Percentiles rank a stretch among this genome's conserved stretches.
phyloP scores from a whole-genome alignment of 495 filamentous ascomycete species.

The Penicillium steckii region DNA sequence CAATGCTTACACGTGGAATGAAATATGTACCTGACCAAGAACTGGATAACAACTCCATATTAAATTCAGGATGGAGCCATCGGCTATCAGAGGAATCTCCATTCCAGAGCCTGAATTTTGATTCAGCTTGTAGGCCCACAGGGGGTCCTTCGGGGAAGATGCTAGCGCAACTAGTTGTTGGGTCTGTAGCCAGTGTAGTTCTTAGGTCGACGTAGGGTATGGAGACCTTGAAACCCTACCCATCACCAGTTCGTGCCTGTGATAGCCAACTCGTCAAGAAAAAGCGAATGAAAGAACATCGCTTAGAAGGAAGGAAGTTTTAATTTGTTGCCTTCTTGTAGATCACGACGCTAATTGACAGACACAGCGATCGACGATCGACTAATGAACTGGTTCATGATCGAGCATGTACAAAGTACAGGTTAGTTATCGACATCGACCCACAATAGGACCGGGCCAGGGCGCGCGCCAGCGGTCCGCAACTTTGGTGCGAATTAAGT shows the following conservation, averaged over 20 bases:
- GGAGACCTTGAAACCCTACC: background rate
- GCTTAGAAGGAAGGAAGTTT: background rate
- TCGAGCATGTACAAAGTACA: background rate
- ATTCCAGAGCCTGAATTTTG: background rate
- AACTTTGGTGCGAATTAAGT: background rate
- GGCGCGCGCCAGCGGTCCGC: constrained; percentile 2
- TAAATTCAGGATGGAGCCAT: background rate
- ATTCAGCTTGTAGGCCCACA: background rate
- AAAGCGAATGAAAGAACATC: background rate
- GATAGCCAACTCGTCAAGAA: constrained; percentile 1
- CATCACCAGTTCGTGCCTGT: background rate
- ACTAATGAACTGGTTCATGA: background rate
- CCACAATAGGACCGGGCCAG: background rate
- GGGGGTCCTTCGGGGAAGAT: background rate
- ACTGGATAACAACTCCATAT: background rate
- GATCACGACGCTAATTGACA: constrained; percentile 1
- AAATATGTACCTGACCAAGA: no score
- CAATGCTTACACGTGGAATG: no score
- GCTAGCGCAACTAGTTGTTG: background rate
- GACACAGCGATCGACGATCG: background rate
- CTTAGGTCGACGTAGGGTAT: no score
- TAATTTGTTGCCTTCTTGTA: background rate
- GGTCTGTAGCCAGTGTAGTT: background rate
- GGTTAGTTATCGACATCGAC: background rate
- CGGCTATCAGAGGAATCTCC: background rate